Percentiles rank a stretch among this genome's conserved stretches.
phyloP scores from a whole-genome alignment of 495 filamentous ascomycete genomes.

The Xylaria curta region DNA sequence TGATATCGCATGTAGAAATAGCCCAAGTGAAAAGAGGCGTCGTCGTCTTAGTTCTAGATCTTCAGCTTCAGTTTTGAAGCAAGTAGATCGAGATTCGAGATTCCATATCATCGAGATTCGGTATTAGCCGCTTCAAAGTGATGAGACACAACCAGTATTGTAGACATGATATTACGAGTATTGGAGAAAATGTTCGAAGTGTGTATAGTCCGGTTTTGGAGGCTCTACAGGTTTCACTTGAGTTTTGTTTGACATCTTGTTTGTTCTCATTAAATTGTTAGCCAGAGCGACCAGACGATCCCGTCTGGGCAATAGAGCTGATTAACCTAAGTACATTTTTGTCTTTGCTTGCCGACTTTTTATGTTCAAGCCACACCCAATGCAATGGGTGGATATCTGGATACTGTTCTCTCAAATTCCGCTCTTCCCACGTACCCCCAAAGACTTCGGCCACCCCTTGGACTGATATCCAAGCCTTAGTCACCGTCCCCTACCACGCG shows the following conservation, averaged over 20 bases:
- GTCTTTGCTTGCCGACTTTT: neutral
- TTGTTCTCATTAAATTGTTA: neutral
- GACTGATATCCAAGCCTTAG: neutral
- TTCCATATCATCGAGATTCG: no score
- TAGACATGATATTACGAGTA: neutral
- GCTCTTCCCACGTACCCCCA: neutral
- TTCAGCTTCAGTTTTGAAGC: neutral
- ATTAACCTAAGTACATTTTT: neutral
- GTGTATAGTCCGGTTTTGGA: neutral
- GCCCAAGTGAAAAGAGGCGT: neutral
- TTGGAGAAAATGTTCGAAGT: neutral
- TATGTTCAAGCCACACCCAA: conserved; percentile 1
- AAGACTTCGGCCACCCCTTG: neutral
- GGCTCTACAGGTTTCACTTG: neutral
- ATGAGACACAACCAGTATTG: no score
- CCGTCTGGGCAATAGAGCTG: neutral
- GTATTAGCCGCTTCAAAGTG: no score
- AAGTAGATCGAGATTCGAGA: no score
- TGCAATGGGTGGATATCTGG: neutral
- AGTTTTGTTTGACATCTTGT: neutral
- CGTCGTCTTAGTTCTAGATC: neutral
- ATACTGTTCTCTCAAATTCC: conserved; percentile 9
- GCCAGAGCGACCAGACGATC: neutral
- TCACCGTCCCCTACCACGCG: neutral
- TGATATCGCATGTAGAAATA: neutral